These are phyloP conservation scores for Xerocomellus intermedius DNA, from an alignment of 768 basidiomycete genomes.

Conservation along the genomic window DNA sequence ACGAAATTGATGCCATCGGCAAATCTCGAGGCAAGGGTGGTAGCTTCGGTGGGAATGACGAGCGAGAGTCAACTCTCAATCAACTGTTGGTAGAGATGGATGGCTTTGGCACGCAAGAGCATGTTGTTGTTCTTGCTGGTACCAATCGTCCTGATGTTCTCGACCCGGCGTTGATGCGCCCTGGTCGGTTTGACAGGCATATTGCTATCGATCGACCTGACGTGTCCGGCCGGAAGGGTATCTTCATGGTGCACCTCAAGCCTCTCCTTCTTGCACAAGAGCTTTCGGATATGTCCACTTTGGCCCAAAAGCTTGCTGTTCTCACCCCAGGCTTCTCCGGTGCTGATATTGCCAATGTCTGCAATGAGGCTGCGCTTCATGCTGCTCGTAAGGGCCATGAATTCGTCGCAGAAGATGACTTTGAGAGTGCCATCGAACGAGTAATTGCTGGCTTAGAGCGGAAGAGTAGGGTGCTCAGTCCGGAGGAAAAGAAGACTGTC, in stretches of 20 bases:
- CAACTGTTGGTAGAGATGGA: constrained; percentile 99
- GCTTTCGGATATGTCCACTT: constrained; percentile 47
- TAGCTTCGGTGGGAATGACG: constrained; percentile 91
- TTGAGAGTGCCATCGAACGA: constrained; percentile 96
- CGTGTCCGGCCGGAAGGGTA: constrained; percentile 89
- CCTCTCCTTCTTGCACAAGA: constrained; percentile 70
- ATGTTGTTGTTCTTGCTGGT: constrained; percentile 94
- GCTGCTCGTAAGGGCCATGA: constrained; percentile 86
- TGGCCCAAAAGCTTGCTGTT: constrained; percentile 92
- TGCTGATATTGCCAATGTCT: constrained; percentile 98
- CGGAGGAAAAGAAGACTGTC: constrained; percentile 97
- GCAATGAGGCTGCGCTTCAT: constrained; percentile 95
- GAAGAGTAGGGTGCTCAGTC: constrained; percentile 89
- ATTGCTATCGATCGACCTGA: constrained; percentile 95
- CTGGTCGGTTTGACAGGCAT: constrained; percentile 96
- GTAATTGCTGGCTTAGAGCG: constrained; percentile 97
- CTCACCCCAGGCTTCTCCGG: constrained; percentile 98
- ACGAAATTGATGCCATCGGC: constrained; percentile 99
- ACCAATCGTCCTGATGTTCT: constrained; percentile 97
- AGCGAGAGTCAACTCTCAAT: constrained; percentile 95
- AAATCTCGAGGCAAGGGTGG: constrained; percentile 82
- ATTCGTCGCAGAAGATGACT: constrained; percentile 77
- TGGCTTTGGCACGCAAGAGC: constrained; percentile 96
- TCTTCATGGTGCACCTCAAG: constrained; percentile 88
- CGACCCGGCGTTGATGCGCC: constrained; percentile 92